Conservation (phyloP, 2,329 filamentous ascomycete species). For the Penicillium verrucosum region DNA sequence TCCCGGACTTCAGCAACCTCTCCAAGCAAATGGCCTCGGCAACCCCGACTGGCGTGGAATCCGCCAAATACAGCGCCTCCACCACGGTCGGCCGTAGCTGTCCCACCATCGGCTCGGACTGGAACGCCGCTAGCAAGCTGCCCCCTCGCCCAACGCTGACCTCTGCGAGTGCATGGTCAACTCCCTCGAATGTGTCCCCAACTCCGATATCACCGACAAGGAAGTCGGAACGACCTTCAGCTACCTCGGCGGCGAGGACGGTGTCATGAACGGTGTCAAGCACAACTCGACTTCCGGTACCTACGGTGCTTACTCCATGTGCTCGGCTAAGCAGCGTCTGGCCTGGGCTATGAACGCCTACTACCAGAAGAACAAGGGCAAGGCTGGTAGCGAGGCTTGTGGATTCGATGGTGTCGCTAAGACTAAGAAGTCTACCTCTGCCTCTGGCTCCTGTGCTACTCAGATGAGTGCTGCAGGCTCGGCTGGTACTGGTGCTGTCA, state of each 20-base stretch:
- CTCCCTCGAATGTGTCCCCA: conserved; percentile 68
- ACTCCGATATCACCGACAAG: conserved; percentile 54
- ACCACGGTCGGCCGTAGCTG: conserved; percentile 68
- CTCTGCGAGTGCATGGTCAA: conserved; percentile 85
- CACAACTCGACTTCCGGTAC: conserved; percentile 39
- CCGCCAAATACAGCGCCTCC: conserved; percentile 66
- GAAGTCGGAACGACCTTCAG: conserved; percentile 67
- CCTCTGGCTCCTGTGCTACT: conserved; percentile 18
- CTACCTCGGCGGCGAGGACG: conserved; percentile 41
- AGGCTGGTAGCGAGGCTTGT: conserved; percentile 39
- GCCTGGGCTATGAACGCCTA: conserved; percentile 48
- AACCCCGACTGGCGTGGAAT: conserved; percentile 63
- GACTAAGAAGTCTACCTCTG: conserved; percentile 30
- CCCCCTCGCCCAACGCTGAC: conserved; percentile 72
- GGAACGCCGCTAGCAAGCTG: conserved; percentile 67
- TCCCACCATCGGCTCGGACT: conserved; percentile 62
- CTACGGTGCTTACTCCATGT: conserved; percentile 51
- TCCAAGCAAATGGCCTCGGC: conserved; percentile 67
- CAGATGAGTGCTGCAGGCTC: conserved; percentile 30
- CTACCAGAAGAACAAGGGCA: conserved; percentile 39
- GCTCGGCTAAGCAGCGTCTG: conserved; percentile 44
- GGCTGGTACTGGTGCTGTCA: conserved; percentile 41
- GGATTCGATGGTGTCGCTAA: conserved; percentile 46
- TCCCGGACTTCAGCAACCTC: conserved; percentile 72
- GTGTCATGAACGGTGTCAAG: conserved; percentile 40